Evolutionary conservation across 2,329 filamentous ascomycete species (phyloP).

Genomic region (Hawksworthiomyces lignivorus): DNA sequence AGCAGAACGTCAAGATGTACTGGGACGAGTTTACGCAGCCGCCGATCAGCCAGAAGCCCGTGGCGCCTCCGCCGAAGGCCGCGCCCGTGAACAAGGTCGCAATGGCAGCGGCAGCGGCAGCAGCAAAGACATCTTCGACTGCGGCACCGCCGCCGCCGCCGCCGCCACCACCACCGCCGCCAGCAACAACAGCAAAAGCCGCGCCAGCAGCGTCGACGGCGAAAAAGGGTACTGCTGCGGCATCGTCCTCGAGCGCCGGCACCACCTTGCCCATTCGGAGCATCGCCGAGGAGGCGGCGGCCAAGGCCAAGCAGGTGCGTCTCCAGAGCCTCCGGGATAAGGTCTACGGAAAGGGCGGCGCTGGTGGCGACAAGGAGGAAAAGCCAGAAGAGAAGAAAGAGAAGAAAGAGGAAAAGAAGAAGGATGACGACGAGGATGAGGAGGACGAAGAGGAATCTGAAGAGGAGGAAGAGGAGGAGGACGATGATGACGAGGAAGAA

Average conservation of each 20-base stretch:
- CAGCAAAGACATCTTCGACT: slow-evolving; percentile 14
- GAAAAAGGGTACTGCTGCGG: not conserved
- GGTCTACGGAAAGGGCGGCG: slow-evolving; percentile 39
- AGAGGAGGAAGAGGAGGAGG: not conserved
- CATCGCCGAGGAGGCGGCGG: slow-evolving; percentile 57
- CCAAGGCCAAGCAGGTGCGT: slow-evolving; percentile 54
- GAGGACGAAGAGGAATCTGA: not conserved
- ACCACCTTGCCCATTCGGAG: slow-evolving; percentile 38
- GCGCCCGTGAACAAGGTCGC: slow-evolving; percentile 11
- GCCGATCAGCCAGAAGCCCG: slow-evolving; percentile 44
- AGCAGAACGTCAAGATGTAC: slow-evolving; percentile 69
- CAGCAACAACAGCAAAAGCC: slow-evolving; percentile 20
- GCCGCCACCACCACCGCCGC: slow-evolving; percentile 16
- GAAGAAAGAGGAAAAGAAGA: not conserved
- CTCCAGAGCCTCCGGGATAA: slow-evolving; percentile 47
- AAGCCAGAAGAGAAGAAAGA: slow-evolving; percentile 6
- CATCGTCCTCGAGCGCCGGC: not conserved
- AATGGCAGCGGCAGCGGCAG: slow-evolving; percentile 18
- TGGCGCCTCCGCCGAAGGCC: slow-evolving; percentile 23
- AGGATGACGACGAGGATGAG: slow-evolving; percentile 2
- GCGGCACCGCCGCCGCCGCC: slow-evolving; percentile 12
- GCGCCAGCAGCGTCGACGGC: too few species aligned
- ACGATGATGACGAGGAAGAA: slow-evolving; percentile 1
- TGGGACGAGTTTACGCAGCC: slow-evolving; percentile 56
- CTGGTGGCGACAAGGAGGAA: not conserved